These are phyloP conservation scores for Aspergillus piperis DNA, from an alignment of 2,329 filamentous ascomycete genomes.

Conservation along the genomic window DNA sequence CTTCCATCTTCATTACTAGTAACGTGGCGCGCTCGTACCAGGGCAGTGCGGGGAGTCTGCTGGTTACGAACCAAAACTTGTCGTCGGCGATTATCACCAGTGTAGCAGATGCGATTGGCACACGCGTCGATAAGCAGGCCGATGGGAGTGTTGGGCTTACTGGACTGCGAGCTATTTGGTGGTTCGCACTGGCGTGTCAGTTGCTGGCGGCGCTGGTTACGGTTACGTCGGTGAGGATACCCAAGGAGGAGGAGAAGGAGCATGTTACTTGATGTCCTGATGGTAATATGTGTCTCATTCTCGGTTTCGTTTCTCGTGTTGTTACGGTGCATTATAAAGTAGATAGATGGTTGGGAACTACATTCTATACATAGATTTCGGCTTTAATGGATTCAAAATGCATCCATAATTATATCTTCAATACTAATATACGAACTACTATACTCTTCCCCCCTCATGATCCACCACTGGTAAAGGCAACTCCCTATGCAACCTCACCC, in stretches of 20 bases:
- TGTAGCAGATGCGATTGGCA: slow-evolving; percentile 42
- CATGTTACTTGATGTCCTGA: slow-evolving; percentile 21
- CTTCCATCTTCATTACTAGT: slow-evolving; percentile 52
- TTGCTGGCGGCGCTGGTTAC: slow-evolving; percentile 37
- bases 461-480: neutral
- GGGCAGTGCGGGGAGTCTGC: slow-evolving; percentile 48
- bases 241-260: slow-evolving; percentile 44
- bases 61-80: slow-evolving; percentile 52
- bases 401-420: neutral
- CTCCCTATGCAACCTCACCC: neutral
- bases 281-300: neutral
- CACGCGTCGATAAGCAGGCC: slow-evolving; percentile 23
- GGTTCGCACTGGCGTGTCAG: slow-evolving; percentile 44
- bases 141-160: slow-evolving; percentile 31
- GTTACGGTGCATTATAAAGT: neutral
- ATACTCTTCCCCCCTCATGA: neutral
- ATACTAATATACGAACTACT: neutral
- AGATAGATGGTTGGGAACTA: neutral
- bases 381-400: neutral
- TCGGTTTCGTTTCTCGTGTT: neutral
- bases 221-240: slow-evolving; percentile 43
- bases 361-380: neutral
- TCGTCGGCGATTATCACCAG: slow-evolving; percentile 45
- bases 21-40: slow-evolving; percentile 51
- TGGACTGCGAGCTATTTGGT: slow-evolving; percentile 45